Evolutionary conservation across 2,329 filamentous ascomycete species (phyloP), one percentile per base, ranked within the genome.

Genomic region (Cadophora sp.): DNA sequence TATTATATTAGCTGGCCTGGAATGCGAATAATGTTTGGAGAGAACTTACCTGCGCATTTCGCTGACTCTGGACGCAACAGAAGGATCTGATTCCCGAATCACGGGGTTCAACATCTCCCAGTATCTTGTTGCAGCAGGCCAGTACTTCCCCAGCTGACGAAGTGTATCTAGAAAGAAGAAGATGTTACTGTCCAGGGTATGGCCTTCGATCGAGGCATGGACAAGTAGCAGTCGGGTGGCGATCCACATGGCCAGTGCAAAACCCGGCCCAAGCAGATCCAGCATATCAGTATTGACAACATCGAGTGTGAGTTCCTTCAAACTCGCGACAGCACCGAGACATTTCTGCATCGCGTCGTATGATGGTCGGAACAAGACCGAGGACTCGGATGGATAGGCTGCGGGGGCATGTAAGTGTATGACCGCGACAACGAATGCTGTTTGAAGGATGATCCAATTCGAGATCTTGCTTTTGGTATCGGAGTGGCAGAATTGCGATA

Each of bases 381-480:
- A 63, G 5, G 60, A 45, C 16, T 41, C 30, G 33, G 47, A 47
- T 3, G 60, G 60, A 24, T 63, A 63, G 8, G 60, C 60, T 55
- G 50, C 60, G 9, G 60, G 30, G 11, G 48, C 22, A 8, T 63
- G 60, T 5, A 63, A 36, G 8, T 53, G 50, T 18, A 63, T 63
- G 30, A 63, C 48, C 18, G 60, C 60, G 1, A 63, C 60, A 33
- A 63, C 60, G 20, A 63, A 63, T 4, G 60, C 60, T 9, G 60
- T 50, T 22, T 63, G 60, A n/a, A 63, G 60, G 16, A 63, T 63
- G 14, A 63, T 63, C 60, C 60, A 63, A n/a, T 63, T 63, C 5
- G 60, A 63, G 5, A 63, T 63, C 41, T 63, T 63, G 24, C 60
- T 63, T n/a, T 63, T 63, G 47, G 48, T 63, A 16, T 63, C 60